Conservation (phyloP, 306 rosid species). For the Gastrolobium bilobum region DNA sequence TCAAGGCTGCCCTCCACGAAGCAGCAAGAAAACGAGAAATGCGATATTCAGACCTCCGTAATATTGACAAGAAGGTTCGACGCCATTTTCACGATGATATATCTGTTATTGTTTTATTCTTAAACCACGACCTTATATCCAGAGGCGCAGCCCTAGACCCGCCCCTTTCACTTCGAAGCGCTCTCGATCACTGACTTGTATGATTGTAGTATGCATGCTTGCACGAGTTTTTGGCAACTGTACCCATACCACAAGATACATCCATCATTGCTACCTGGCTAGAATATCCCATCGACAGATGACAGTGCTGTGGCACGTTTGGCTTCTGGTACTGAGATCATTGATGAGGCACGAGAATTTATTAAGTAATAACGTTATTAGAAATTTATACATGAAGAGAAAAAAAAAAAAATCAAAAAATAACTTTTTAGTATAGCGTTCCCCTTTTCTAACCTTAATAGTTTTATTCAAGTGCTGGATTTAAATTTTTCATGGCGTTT, state of each 20-base stretch:
- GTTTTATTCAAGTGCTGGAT: conserved; percentile 3
- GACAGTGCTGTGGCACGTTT: conserved; percentile 12
- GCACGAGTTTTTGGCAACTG: conserved; percentile 39
- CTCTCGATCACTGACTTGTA: conserved; percentile 61
- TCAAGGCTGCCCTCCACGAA: conserved; percentile 86
- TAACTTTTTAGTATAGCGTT: conserved; percentile 7
- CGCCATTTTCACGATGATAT: conserved; percentile 93
- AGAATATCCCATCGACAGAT: conserved; percentile 20
- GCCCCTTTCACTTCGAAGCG: conserved; percentile 71
- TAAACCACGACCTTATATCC: conserved; percentile 85
- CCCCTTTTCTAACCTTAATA: conserved; percentile 42
- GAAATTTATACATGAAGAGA: conserved; percentile 26
- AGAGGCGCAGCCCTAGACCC: conserved; percentile 59
- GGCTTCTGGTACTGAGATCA: conserved; percentile 31
- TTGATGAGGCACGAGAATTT: conserved; percentile 45
- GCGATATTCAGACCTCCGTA: conserved; percentile 80
- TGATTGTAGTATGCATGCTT: conserved; percentile 42
- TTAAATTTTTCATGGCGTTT: background rate
- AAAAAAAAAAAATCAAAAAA: background rate
- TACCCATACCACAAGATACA: conserved; percentile 12
- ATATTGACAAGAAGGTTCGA: conserved; percentile 84
- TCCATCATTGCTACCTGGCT: conserved; percentile 31
- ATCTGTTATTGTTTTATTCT: conserved; percentile 87
- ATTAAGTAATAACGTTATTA: conserved; percentile 43
- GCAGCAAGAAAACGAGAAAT: conserved; percentile 83